phyloP scores from a whole-genome alignment of 2,329 filamentous ascomycete genomes.

The Botrytis elliptica region DNA sequence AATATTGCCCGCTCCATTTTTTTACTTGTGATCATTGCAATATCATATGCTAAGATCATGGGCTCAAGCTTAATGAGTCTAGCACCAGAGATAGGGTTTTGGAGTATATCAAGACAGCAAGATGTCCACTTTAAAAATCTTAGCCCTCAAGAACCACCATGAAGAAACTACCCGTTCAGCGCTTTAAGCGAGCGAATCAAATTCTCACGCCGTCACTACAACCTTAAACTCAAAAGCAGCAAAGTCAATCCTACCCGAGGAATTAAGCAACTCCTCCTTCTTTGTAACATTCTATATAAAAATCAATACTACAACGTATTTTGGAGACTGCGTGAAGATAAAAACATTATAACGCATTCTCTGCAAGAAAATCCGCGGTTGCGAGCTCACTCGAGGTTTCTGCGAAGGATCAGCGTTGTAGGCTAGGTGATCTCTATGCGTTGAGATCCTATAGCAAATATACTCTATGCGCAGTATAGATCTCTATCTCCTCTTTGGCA shows the following conservation, averaged over 20 bases:
- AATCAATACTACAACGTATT: fast-evolving
- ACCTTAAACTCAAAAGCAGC: fast-evolving
- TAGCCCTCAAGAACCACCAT: no score
- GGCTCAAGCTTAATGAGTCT: no score
- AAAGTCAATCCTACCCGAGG: fast-evolving
- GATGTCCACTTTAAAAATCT: not conserved
- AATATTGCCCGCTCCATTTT: not conserved
- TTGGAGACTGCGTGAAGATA: not conserved
- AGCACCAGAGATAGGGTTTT: fast-evolving
- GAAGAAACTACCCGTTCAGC: not conserved
- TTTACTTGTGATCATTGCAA: not conserved
- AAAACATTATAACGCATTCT: not conserved
- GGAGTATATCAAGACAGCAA: no score
- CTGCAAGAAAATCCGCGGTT: not conserved
- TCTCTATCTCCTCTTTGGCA: no score
- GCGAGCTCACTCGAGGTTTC: not conserved
- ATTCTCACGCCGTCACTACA: no score
- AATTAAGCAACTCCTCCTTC: fast-evolving
- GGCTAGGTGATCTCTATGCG: no score
- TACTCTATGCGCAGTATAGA: no score
- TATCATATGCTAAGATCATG: not conserved
- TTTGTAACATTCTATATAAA: fast-evolving
- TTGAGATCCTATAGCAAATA: no score
- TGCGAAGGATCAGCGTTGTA: no score
- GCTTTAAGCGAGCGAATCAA: not conserved